Percentiles rank a stretch among this genome's conserved stretches.
Evolutionary conservation across 768 basidiomycete genomes (phyloP).

Genomic region (Podaxis mareebaensis): DNA sequence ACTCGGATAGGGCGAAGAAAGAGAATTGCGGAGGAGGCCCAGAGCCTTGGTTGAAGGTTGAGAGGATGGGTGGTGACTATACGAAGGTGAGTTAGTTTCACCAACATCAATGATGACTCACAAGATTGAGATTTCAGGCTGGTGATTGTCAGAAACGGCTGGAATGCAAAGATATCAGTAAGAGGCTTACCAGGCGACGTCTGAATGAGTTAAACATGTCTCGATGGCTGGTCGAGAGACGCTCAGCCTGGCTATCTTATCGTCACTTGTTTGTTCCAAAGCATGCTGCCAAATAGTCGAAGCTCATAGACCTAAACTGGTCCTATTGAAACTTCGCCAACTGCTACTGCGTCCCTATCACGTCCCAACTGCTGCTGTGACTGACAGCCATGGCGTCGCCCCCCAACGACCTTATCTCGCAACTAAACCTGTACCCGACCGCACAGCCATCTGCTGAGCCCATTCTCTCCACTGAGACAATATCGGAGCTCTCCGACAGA

Average conservation of each 20-base stretch:
- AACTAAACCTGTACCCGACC: no score
- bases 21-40: constrained; percentile 54
- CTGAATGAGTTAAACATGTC: constrained; percentile 41
- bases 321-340: no score
- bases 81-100: not conserved
- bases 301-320: no score
- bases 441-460: no score
- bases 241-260: not conserved
- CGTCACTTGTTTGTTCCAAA: constrained; percentile 14
- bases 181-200: constrained; percentile 32
- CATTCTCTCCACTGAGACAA: no score
- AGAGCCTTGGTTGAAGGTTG: constrained; percentile 67
- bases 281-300: not conserved
- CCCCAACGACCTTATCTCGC: no score
- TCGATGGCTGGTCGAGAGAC: not conserved
- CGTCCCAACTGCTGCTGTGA: no score
- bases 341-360: no score
- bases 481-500: no score
- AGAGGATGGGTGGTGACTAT: constrained; percentile 65
- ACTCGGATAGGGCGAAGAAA: constrained; percentile 64
- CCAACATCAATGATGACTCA: constrained; percentile 29
- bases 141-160: not conserved
- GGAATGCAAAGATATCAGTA: not conserved
- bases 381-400: no score
- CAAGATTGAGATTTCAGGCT: constrained; percentile 72